These are phyloP conservation scores for Citropsis articulata DNA, from an alignment of 345 rosid genomes.

Conservation along the genomic window DNA sequence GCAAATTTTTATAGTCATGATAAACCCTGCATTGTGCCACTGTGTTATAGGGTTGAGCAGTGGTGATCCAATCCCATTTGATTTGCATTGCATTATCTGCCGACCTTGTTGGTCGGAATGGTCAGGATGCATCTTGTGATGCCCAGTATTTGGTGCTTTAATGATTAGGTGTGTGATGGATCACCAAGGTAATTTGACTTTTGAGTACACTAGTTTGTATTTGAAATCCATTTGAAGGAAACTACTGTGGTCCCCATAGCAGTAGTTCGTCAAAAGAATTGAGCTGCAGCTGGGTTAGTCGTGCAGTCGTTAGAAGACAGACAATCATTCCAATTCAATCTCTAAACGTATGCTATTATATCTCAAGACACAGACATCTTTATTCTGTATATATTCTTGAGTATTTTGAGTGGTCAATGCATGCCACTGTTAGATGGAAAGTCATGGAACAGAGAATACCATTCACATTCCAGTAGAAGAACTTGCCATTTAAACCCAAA, in stretches of 20 bases:
- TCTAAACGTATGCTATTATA: neutral
- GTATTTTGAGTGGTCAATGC: slow-evolving; percentile 3
- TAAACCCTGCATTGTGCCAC: neutral
- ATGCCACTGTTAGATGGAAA: neutral
- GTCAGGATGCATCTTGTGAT: neutral
- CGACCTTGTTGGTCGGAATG: neutral
- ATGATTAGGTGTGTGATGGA: slow-evolving; percentile 6
- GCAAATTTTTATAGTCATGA: neutral
- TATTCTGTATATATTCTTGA: neutral
- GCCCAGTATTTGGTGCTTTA: neutral
- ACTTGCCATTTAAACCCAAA: neutral
- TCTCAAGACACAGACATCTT: slow-evolving; percentile 1
- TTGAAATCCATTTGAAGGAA: neutral
- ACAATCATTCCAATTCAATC: neutral
- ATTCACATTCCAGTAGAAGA: neutral
- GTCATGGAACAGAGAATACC: neutral
- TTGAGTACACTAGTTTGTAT: neutral
- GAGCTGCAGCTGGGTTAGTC: neutral
- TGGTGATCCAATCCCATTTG: neutral
- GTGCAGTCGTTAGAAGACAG: neutral
- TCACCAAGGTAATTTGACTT: neutral
- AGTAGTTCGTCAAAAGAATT: slow-evolving; percentile 8
- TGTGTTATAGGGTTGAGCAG: neutral
- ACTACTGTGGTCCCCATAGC: neutral
- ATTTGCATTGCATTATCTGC: neutral